A percentile compares a stretch with the other conserved stretches of the same genome.
Conservation (phyloP, 2,329 filamentous ascomycete species). For the Ciborinia camelliae region DNA sequence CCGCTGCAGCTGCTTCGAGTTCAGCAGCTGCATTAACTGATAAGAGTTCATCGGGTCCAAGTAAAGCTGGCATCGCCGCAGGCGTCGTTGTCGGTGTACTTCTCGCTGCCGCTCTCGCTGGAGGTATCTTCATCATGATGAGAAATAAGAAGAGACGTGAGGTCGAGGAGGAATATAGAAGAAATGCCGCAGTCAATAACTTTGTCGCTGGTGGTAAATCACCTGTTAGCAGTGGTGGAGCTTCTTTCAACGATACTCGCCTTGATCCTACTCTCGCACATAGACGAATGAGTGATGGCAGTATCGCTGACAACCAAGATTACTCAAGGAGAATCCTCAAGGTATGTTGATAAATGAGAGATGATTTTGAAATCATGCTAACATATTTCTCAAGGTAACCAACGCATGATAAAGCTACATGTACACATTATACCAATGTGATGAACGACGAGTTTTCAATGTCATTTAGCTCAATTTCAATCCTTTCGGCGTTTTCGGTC, state of each 20-base stretch:
- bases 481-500: conserved; percentile 36
- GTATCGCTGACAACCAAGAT: conserved; percentile 95
- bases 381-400: conserved; percentile 47
- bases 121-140: conserved; percentile 69
- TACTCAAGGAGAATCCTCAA: conserved; percentile 94
- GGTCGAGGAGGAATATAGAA: conserved; percentile 79
- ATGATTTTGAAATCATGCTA: conserved; percentile 16
- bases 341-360: conserved; percentile 52
- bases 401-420: conserved; percentile 49
- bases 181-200: conserved; percentile 73
- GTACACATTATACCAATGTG: conserved; percentile 28
- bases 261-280: conserved; percentile 79
- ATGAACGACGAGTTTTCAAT: conserved; percentile 41
- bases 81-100: conserved; percentile 85
- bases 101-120: conserved; percentile 61
- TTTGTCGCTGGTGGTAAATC: conserved; percentile 67
- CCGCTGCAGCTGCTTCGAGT: conserved; percentile 16
- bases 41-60: conserved; percentile 23
- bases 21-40: conserved; percentile 11
- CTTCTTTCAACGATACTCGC: conserved; percentile 74
- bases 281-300: conserved; percentile 85
- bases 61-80: conserved; percentile 76
- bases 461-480: conserved; percentile 33
- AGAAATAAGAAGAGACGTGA: conserved; percentile 72
- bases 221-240: conserved; percentile 53